Conservation (phyloP, 495 filamentous ascomycete genomes). For the Evernia prunastri region DNA sequence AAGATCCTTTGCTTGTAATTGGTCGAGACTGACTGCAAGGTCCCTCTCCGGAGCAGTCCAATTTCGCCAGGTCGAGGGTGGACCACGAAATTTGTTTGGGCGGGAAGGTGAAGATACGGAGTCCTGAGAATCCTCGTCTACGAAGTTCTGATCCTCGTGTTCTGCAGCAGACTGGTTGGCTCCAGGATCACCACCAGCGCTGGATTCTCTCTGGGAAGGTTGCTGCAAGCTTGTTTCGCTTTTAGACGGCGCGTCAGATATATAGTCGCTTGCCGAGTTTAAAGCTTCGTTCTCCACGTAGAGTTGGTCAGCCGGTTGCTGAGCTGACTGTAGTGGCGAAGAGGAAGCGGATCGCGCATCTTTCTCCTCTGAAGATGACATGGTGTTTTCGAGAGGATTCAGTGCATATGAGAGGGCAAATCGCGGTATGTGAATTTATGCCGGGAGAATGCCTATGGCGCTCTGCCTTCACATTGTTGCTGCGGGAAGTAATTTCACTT, state of each 20-base stretch:
- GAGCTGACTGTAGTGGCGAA: conserved; percentile 4
- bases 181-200: background rate
- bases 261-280: background rate
- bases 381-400: background rate
- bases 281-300: background rate
- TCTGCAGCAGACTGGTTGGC: background rate
- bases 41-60: conserved; percentile 54
- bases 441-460: too few species aligned
- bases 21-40: conserved; percentile 51
- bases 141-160: background rate
- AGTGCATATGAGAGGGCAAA: too few species aligned
- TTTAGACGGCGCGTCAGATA: background rate
- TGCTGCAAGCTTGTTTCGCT: background rate
- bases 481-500: too few species aligned
- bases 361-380: conserved; percentile 6
- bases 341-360: background rate
- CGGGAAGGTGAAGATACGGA: conserved; percentile 26
- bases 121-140: background rate
- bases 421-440: too few species aligned
- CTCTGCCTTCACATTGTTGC: too few species aligned
- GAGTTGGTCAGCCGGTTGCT: background rate
- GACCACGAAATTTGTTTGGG: conserved; percentile 49
- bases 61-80: conserved; percentile 51
- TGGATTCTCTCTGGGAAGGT: background rate
- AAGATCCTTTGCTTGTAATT: conserved; percentile 55